Base-by-base conservation (phyloP, 2,329 filamentous ascomycete genomes). In the Pleurostoma richardsiae region DNA sequence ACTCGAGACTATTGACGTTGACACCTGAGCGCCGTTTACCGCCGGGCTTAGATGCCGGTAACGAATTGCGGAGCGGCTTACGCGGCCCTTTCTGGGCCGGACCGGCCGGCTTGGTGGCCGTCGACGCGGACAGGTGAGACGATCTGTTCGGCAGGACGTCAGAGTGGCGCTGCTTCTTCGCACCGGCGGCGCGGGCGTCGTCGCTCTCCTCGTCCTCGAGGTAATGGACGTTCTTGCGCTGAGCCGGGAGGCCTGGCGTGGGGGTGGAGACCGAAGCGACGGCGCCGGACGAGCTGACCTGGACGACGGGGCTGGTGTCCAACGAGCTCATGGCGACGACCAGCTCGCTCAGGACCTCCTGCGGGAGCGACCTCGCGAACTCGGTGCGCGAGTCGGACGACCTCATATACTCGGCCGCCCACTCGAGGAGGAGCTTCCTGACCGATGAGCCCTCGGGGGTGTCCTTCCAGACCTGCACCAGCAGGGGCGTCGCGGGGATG, bases 371-470 rank as follows among this genome's bases (percentile, higher is more conserved):
- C 54, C 76, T 77, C 40, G 77, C 80, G 55, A 83, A 83, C 49
- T 80, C 76, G 6, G 74, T 69, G 19, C 78, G 70, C 2, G 71
- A 69, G 27, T 79, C 73, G 4, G 78, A 80, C 0, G 76, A 76
- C 39, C 77, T 67, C 66, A 83, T 80, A 54, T 83, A 83, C 60
- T 84, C 80, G 29, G 79, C 80, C 2, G 79, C 77, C 81, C 81
- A 85, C 8, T 70, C 73, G 3, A 83, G 65, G 10, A 85, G 70
- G 36, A 84, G 72, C 49, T 71, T 70, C 38, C 80, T 72, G 42
- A 85, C 77, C 1, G 77, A 72, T 3, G 79, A 83, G 6, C 79
- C 79, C 52, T 80, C 77, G 0, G 79, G 78, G 0, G 79, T 82
- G 44, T 83, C 78, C 42, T 76, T 72, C 80, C 80, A 84, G 5